phyloP scores from a whole-genome alignment of 441 rosid species.

The Erysimum cheiri region DNA sequence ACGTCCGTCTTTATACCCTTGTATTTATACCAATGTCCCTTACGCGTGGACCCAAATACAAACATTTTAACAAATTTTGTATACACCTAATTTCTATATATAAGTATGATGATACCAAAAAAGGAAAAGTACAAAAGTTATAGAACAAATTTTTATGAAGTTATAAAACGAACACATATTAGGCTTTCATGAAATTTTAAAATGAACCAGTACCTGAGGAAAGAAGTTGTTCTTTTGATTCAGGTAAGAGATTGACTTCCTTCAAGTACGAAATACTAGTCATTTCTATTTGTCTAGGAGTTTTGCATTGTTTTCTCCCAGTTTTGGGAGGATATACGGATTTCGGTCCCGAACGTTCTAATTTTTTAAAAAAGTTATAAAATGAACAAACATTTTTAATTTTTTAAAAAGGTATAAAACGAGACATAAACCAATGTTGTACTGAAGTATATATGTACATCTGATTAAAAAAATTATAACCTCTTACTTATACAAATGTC shows the following conservation, averaged over 20 bases:
- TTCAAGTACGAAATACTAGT: too few relatives aligned
- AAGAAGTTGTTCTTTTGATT: too few relatives aligned
- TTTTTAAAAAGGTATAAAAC: not conserved
- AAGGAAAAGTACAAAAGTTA: not conserved
- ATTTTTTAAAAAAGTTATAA: too few relatives aligned
- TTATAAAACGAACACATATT: not conserved
- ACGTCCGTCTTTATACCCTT: constrained; percentile 29
- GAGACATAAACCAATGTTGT: not conserved
- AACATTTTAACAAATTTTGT: not conserved
- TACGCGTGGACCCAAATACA: constrained; percentile 36
- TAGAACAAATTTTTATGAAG: not conserved
- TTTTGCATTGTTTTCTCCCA: too few relatives aligned
- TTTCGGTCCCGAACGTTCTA: too few relatives aligned
- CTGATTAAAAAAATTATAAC: not conserved
- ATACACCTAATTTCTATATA: not conserved
- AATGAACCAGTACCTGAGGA: not conserved
- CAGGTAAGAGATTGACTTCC: too few relatives aligned
- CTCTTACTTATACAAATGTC: not conserved
- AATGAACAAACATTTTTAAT: too few relatives aligned
- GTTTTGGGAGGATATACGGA: too few relatives aligned
- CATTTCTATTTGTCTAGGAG: too few relatives aligned
- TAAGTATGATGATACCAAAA: not conserved
- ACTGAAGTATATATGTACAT: not conserved
- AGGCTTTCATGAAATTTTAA: not conserved
- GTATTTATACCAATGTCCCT: constrained; percentile 32